phyloP scores from a whole-genome alignment of 495 filamentous ascomycete genomes.

The Pseudotulostoma volvatum region DNA sequence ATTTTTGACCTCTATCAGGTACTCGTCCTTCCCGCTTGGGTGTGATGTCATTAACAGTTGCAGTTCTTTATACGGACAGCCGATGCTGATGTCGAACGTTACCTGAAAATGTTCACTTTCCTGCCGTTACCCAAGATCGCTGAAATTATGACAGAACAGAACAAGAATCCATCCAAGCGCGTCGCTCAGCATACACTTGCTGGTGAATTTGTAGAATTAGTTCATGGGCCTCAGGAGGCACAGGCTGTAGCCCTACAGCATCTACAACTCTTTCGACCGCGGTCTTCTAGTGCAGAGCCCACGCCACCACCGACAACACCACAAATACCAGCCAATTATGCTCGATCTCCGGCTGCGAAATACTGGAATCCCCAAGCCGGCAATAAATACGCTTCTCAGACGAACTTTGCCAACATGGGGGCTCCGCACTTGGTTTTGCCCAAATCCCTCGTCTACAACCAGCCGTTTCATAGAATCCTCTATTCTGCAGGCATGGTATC shows the following conservation, averaged over 20 bases:
- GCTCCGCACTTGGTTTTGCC: slow-evolving; percentile 45
- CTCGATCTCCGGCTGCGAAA: slow-evolving; percentile 9
- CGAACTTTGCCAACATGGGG: slow-evolving; percentile 33
- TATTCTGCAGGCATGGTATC: slow-evolving; percentile 49
- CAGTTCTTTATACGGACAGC: slow-evolving; percentile 74
- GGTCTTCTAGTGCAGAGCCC: slow-evolving; percentile 23
- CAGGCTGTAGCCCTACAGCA: slow-evolving; percentile 40
- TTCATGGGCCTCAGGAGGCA: slow-evolving; percentile 52
- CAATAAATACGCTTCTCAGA: slow-evolving; percentile 26
- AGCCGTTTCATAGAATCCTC: slow-evolving; percentile 46
- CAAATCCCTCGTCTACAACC: slow-evolving; percentile 41
- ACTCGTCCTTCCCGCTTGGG: background rate
- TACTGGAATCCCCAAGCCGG: slow-evolving; percentile 24
- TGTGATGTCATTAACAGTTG: slow-evolving; percentile 8
- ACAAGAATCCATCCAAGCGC: slow-evolving; percentile 45
- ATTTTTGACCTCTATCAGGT: slow-evolving; percentile 75
- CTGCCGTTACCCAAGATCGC: slow-evolving; percentile 50
- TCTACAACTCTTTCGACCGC: slow-evolving; percentile 35
- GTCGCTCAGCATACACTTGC: slow-evolving; percentile 71
- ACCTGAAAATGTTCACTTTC: slow-evolving; percentile 87
- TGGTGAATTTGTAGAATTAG: slow-evolving; percentile 56
- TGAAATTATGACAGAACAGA: slow-evolving; percentile 48
- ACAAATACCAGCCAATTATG: slow-evolving; percentile 7
- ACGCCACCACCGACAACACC: slow-evolving; percentile 21
- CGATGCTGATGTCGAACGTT: slow-evolving; percentile 60